Percentiles rank a stretch among this genome's conserved stretches.
Evolutionary conservation across 176 grass and related monocot species (phyloP).

Genomic region (Triticum aestivum): DNA sequence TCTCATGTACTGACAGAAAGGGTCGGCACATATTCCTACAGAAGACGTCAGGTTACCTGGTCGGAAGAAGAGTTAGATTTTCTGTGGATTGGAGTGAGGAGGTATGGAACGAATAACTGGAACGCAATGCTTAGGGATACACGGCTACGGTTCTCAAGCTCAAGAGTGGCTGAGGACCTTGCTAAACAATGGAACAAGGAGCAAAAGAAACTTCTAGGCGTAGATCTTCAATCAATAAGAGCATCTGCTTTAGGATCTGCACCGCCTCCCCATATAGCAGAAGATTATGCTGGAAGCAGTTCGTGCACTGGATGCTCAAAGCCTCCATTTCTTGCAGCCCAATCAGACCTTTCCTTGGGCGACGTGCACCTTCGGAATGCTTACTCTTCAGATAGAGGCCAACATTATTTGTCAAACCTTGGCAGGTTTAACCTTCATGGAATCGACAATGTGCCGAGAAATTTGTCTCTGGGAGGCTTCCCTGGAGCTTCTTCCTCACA

Average conservation of each 20-base stretch:
- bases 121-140: conserved; percentile 72
- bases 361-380: conserved; percentile 33
- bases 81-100: conserved; percentile 97
- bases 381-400: conserved; percentile 13
- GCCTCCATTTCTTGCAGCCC: conserved; percentile 34
- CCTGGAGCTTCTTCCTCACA: conserved; percentile 32
- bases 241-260: conserved; percentile 16
- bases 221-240: conserved; percentile 35
- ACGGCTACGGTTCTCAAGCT: conserved; percentile 57
- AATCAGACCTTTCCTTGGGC: conserved; percentile 60
- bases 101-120: conserved; percentile 90
- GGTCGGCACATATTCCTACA: conserved; percentile 44
- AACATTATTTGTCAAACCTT: conserved; percentile 36
- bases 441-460: conserved; percentile 6
- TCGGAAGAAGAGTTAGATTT: conserved; percentile 94
- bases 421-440: conserved; percentile 27
- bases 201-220: conserved; percentile 73
- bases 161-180: conserved; percentile 66
- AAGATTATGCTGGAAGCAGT: conserved; percentile 35
- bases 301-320: conserved; percentile 47
- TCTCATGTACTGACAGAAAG: conserved; percentile 45
- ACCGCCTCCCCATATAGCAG: background rate
- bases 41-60: conserved; percentile 50
- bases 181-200: conserved; percentile 81
- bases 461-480: conserved; percentile 39